These are phyloP conservation scores for Hyphopichia wangnamkhiaoensis DNA, from an alignment of 1,139 yeast species.

Conservation along the genomic window DNA sequence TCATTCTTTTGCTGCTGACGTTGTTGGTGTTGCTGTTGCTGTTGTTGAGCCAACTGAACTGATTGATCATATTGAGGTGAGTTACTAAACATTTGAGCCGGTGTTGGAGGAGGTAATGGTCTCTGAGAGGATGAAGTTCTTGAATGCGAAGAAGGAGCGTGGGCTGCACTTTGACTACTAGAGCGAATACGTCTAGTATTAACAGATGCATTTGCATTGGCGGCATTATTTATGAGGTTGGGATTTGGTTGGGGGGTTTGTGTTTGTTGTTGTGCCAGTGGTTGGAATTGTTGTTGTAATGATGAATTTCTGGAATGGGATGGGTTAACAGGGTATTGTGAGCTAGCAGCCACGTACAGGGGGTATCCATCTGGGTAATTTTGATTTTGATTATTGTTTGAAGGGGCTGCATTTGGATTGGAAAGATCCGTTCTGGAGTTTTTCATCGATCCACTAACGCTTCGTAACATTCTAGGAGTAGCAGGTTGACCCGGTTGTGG, in stretches of 20 bases:
- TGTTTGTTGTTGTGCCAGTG: slow-evolving; percentile 9
- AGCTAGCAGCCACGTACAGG: slow-evolving; percentile 14
- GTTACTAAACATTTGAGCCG: slow-evolving; percentile 1
- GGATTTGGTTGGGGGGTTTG: slow-evolving; percentile 3
- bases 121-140: neutral
- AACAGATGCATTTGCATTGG: neutral
- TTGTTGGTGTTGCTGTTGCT: slow-evolving; percentile 10
- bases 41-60: slow-evolving; percentile 7
- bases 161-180: slow-evolving; percentile 4
- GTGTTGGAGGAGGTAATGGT: slow-evolving; percentile 10
- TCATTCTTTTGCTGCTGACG: slow-evolving; percentile 12
- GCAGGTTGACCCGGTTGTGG: slow-evolving; percentile 51
- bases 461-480: slow-evolving; percentile 77
- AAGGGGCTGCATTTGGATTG: neutral
- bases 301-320: slow-evolving; percentile 24
- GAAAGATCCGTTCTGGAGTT: slow-evolving; percentile 17
- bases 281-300: slow-evolving; percentile 13
- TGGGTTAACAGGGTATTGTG: slow-evolving; percentile 8
- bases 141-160: slow-evolving; percentile 1
- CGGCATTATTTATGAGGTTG: neutral
- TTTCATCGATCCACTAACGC: slow-evolving; percentile 43
- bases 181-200: slow-evolving; percentile 1
- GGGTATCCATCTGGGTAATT: slow-evolving; percentile 16
- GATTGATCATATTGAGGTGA: slow-evolving; percentile 3
- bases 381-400: neutral